These are phyloP conservation scores for Sporobolomyces roseus DNA, from an alignment of 768 basidiomycete species.

Conservation along the genomic window DNA sequence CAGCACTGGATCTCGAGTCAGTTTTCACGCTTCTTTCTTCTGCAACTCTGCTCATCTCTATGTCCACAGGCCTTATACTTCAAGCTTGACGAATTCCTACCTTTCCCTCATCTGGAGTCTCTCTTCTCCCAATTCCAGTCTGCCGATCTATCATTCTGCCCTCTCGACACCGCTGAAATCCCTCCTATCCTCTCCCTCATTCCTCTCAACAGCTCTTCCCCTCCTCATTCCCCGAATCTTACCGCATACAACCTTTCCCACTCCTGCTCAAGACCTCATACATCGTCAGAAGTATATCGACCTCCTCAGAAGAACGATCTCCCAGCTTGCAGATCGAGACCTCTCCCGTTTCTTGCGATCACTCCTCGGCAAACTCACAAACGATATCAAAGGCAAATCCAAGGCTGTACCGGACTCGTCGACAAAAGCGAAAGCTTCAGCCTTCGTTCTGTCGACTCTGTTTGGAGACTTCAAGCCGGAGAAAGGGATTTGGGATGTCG, in stretches of 20 bases:
- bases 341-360: slow-evolving; percentile 58
- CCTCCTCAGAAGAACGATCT: slow-evolving; percentile 57
- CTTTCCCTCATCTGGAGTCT: slow-evolving; percentile 50
- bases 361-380: slow-evolving; percentile 59
- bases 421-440: slow-evolving; percentile 54
- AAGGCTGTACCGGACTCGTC: slow-evolving; percentile 33
- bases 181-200: neutral
- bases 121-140: slow-evolving; percentile 52
- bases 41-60: slow-evolving; percentile 29
- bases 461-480: slow-evolving; percentile 56
- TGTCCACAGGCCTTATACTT: slow-evolving; percentile 56
- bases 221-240: slow-evolving; percentile 60
- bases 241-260: slow-evolving; percentile 52
- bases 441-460: slow-evolving; percentile 55
- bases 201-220: slow-evolving; percentile 54
- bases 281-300: slow-evolving; percentile 47
- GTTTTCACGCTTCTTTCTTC: too few relatives aligned
- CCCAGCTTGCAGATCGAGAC: slow-evolving; percentile 57
- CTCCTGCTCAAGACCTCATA: slow-evolving; percentile 26
- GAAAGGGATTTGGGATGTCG: slow-evolving; percentile 54
- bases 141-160: slow-evolving; percentile 65
- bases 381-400: slow-evolving; percentile 50
- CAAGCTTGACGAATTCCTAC: slow-evolving; percentile 49
- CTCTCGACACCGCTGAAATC: slow-evolving; percentile 50
- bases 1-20: slow-evolving; percentile 46